Evolutionary conservation across 1,284 basidiomycete species (phyloP).

Genomic region (Rhizoctonia solani): DNA sequence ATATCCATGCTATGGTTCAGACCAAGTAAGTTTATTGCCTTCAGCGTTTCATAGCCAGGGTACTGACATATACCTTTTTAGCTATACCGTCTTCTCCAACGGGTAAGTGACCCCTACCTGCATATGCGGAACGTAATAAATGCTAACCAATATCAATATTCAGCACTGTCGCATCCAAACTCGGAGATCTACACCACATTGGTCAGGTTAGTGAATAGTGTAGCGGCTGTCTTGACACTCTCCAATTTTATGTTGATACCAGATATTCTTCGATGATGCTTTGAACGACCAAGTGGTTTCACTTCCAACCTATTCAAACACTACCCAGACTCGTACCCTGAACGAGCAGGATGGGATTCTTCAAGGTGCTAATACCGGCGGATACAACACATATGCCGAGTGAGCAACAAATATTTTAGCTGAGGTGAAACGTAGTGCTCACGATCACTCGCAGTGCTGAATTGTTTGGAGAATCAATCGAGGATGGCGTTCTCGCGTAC

Average conservation of each 20-base stretch:
- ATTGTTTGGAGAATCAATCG: neutral
- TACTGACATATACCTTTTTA: neutral
- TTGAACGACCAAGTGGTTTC: constrained; percentile 51
- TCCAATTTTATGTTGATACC: neutral
- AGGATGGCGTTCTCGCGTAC: constrained; percentile 7
- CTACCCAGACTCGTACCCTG: constrained; percentile 41
- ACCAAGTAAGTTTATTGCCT: constrained; percentile 35
- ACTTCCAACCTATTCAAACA: constrained; percentile 41
- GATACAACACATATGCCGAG: constrained; percentile 41
- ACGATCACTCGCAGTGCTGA: neutral
- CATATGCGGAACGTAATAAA: neutral
- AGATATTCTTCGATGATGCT: constrained; percentile 65
- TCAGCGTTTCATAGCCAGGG: neutral
- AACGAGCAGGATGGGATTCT: constrained; percentile 44
- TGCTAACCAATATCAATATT: constrained; percentile 41
- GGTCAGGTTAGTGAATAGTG: constrained; percentile 50
- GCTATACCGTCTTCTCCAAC: constrained; percentile 5
- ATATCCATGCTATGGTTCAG: constrained; percentile 46
- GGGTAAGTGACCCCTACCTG: neutral
- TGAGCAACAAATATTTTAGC: neutral
- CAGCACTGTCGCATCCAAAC: constrained; percentile 48
- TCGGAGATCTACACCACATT: constrained; percentile 55
- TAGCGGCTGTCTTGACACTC: neutral
- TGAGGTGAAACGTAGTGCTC: neutral
- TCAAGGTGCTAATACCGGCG: constrained; percentile 41